Evolutionary conservation across 306 rosid species (phyloP).

Genomic region (Luffa aegyptiaca): DNA sequence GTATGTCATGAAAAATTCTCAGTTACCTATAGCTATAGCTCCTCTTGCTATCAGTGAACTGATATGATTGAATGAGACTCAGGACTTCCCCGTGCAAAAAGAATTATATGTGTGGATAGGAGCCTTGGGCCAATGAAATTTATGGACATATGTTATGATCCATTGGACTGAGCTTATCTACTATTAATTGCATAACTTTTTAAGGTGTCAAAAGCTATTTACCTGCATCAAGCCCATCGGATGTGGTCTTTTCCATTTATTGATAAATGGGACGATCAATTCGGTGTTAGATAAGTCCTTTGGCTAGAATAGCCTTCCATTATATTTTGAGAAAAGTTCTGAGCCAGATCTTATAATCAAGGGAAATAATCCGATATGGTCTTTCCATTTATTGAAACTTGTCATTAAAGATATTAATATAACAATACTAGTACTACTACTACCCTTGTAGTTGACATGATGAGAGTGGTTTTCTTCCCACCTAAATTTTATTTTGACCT

Average conservation of each 20-base stretch:
- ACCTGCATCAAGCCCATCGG: neutral
- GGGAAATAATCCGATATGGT: neutral
- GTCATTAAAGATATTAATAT: neutral
- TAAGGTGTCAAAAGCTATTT: neutral
- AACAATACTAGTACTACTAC: no score
- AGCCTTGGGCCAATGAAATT: neutral
- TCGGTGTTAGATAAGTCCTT: neutral
- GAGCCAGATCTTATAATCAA: neutral
- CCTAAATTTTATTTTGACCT: neutral
- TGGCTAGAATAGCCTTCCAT: neutral
- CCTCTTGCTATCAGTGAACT: neutral
- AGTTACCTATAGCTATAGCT: neutral
- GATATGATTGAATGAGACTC: neutral
- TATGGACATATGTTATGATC: neutral
- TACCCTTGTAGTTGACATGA: neutral
- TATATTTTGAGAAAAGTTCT: neutral
- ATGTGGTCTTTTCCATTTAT: neutral
- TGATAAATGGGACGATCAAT: neutral
- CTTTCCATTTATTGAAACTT: neutral
- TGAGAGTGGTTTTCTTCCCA: neutral
- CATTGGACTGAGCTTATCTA: neutral
- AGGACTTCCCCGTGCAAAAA: neutral
- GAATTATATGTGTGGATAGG: neutral
- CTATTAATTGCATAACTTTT: neutral
- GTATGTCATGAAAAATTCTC: slow-evolving; percentile 24